Conservation (phyloP, 2,329 filamentous ascomycete species). For the Fusarium buharicum region DNA sequence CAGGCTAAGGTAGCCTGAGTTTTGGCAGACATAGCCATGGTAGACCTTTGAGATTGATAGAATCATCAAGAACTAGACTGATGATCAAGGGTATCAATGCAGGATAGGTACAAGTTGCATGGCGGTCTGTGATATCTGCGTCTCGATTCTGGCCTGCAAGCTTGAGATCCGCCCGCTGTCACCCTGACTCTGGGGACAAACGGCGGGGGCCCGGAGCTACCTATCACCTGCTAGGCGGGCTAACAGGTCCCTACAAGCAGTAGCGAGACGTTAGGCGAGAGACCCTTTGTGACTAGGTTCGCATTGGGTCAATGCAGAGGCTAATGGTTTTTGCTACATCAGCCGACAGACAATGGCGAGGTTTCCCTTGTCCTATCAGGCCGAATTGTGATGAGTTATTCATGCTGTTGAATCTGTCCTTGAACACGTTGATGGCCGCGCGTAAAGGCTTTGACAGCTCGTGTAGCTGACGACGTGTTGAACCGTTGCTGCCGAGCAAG, state of each 20-base stretch:
- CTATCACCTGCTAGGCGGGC: constrained; percentile 4
- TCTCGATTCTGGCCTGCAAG: constrained; percentile 11
- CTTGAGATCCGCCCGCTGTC: constrained; percentile 22
- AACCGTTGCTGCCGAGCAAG: constrained; percentile 24
- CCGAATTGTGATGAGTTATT: constrained; percentile 19
- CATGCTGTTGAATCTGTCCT: constrained; percentile 16
- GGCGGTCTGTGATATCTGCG: constrained; percentile 3
- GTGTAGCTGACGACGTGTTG: constrained; percentile 29
- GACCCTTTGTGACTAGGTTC: constrained; percentile 19
- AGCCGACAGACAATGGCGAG: constrained; percentile 31
- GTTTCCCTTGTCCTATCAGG: constrained; percentile 11
- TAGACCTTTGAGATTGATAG: not conserved
- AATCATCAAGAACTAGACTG: too few species aligned
- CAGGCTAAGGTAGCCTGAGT: not conserved
- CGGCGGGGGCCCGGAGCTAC: not conserved
- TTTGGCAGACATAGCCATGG: not conserved
- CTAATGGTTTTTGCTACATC: constrained; percentile 13
- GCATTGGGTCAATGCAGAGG: not conserved
- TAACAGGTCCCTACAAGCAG: constrained; percentile 35
- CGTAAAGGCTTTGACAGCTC: constrained; percentile 18
- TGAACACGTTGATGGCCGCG: constrained; percentile 18
- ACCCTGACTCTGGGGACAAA: constrained; percentile 1
- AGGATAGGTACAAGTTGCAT: constrained; percentile 4
- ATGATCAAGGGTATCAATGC: too few species aligned
- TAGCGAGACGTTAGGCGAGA: constrained; percentile 28